Conservation (phyloP, 805 yeast genomes). For the Saccharomycopsis javanensis region DNA sequence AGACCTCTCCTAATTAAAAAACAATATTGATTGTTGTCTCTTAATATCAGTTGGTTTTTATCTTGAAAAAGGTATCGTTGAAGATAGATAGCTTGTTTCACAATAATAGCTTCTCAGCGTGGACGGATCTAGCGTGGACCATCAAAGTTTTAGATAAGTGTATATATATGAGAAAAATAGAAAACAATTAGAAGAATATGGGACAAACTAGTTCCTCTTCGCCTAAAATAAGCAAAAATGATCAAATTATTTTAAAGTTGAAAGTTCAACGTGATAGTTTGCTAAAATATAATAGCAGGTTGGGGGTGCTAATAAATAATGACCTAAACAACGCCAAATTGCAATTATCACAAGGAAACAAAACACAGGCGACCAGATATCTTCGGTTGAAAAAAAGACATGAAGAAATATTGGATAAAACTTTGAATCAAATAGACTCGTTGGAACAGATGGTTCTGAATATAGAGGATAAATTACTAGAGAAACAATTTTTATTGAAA, state of each 20-base stretch:
- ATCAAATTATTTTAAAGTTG: slow-evolving; percentile 74
- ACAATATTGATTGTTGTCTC: too few species aligned
- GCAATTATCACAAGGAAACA: slow-evolving; percentile 44
- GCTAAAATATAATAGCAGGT: slow-evolving; percentile 56
- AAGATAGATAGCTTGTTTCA: too few species aligned
- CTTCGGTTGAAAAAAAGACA: slow-evolving; percentile 77
- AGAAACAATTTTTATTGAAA: slow-evolving; percentile 74
- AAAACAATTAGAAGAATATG: slow-evolving; percentile 20
- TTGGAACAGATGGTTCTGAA: slow-evolving; percentile 69
- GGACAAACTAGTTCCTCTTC: slow-evolving; percentile 32
- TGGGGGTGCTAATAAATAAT: slow-evolving; percentile 44
- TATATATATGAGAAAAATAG: background rate
- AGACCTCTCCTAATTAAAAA: too few species aligned
- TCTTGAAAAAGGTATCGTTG: too few species aligned
- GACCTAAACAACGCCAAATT: slow-evolving; percentile 55
- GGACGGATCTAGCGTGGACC: background rate
- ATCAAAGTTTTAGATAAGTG: background rate
- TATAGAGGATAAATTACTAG: slow-evolving; percentile 84
- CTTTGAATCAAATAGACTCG: slow-evolving; percentile 69
- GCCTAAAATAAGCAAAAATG: slow-evolving; percentile 70
- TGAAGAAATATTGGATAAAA: slow-evolving; percentile 54
- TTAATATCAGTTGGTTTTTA: too few species aligned
- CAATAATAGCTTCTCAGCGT: too few species aligned
- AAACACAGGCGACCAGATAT: slow-evolving; percentile 55
- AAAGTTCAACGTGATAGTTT: slow-evolving; percentile 84